Base-by-base conservation (phyloP, 495 filamentous ascomycete species). In the Patellaria atrata region DNA sequence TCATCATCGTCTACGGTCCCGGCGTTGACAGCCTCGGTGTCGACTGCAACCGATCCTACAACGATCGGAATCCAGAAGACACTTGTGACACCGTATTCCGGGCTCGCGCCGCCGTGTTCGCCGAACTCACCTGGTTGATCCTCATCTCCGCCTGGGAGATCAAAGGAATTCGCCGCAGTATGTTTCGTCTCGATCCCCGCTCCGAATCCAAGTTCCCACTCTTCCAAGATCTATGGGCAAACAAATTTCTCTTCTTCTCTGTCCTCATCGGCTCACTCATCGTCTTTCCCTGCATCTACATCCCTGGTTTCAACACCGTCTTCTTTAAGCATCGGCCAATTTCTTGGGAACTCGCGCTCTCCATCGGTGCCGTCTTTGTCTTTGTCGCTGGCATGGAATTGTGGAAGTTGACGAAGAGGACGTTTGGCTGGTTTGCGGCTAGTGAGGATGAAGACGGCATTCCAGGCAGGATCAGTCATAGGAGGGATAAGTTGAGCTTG, bases 301-400 rank as follows among this genome's bases (percentile, higher is more conserved):
- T 82, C 18, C 77, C 77, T 0, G 64, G 60, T 8, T 52, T 82
- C n/a, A 81, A 81, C 47, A 62, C 50, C 1, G 52, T 62, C 10
- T 73, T 82, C 3, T 82, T 82, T 60, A 79, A 79, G 51, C 77
- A 82, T 45, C 62, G 56, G 18, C 55, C 57, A 14, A 81, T 82
- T 30, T 62, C 49, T 27, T 80, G 75, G 77, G 76, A 82, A 47
- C 81, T 77, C 77, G 73, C 63, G 14, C 68, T 71, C 24, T 62
- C 25, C 5, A 27, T 70, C 24, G 44, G 73, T 3, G 68, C 67
- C 33, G 63, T 67, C 2, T 47, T 61, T 3, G 35, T 78, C 5
- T 80, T 68, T 32, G 53, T 80, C 4, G 40, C 54, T 0, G 66
- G 70, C 26, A 60, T 78, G 31, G 76, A 80, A 57, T 58, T 57